phyloP scores from a whole-genome alignment of 345 rosid genomes.

The Linum usitatissimum region DNA sequence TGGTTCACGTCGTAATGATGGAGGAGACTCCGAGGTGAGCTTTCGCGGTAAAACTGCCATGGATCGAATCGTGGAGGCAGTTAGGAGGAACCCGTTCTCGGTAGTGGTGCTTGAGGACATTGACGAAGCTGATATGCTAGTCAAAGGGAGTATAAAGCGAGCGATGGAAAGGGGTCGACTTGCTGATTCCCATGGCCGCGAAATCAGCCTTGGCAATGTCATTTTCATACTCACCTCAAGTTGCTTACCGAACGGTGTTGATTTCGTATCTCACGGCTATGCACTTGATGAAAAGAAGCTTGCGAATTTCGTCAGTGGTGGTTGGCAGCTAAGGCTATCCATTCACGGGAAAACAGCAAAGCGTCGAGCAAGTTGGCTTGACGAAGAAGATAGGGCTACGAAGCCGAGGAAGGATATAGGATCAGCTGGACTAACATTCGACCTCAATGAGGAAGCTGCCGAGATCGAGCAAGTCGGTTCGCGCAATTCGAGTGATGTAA shows the following conservation, averaged over 20 bases:
- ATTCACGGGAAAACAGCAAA: conserved; percentile 49
- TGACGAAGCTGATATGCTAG: conserved; percentile 66
- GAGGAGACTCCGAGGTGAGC: conserved; percentile 29
- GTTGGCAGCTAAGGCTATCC: conserved; percentile 63
- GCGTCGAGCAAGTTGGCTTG: conserved; percentile 66
- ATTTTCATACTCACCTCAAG: conserved; percentile 69
- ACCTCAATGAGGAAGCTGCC: conserved; percentile 58
- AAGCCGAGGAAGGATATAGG: conserved; percentile 53
- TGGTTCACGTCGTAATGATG: conserved; percentile 39
- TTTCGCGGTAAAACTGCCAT: conserved; percentile 76
- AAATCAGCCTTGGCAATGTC: conserved; percentile 79
- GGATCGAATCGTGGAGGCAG: conserved; percentile 73
- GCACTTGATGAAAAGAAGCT: conserved; percentile 59
- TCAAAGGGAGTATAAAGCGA: conserved; percentile 61
- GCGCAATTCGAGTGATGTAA: conserved; percentile 76
- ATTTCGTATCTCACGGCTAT: conserved; percentile 19
- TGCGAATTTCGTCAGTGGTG: conserved; percentile 36
- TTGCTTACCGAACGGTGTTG: conserved; percentile 39
- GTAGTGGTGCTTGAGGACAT: conserved; percentile 77
- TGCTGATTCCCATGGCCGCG: conserved; percentile 83
- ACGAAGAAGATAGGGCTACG: conserved; percentile 31
- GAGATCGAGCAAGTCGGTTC: conserved; percentile 63
- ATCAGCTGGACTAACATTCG: conserved; percentile 36
- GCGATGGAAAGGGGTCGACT: conserved; percentile 92
- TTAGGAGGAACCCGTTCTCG: conserved; percentile 69